Evolutionary conservation across 129 eudicot genomes (phyloP).

Genomic region (Lonicera japonica): DNA sequence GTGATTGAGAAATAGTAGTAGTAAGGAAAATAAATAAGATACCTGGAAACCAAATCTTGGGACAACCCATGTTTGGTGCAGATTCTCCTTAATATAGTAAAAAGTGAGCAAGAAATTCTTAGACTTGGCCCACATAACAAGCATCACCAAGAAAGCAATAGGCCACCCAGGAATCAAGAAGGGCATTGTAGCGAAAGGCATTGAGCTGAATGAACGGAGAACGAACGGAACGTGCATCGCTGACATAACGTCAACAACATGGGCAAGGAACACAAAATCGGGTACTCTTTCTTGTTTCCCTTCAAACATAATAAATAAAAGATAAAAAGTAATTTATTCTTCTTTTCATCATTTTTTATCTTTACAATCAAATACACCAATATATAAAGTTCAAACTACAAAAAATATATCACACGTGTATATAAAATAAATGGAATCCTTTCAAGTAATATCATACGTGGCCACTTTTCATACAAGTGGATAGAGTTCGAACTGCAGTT

Average conservation of each 20-base stretch:
- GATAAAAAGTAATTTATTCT: no score
- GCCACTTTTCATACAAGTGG: no score
- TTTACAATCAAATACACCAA: no score
- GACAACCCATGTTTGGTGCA: conserved; percentile 58
- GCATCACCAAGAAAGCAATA: conserved; percentile 26
- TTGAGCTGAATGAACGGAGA: conserved; percentile 60
- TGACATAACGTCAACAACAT: conserved; percentile 52
- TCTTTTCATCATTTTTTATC: no score
- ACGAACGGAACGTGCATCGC: conserved; percentile 52
- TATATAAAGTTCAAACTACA: no score
- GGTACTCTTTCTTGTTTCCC: conserved; percentile 57
- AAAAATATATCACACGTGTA: no score
- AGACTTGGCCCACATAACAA: conserved; percentile 56
- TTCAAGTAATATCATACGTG: no score
- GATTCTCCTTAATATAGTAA: conserved; percentile 52
- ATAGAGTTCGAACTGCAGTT: no score
- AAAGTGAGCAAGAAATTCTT: conserved; percentile 50
- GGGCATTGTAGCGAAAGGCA: conserved; percentile 40
- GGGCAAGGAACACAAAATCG: conserved; percentile 79
- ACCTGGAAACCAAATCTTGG: conserved; percentile 84
- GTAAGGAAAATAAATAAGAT: not conserved
- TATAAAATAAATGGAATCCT: no score
- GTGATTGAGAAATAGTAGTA: not conserved
- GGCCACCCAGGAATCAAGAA: conserved; percentile 59
- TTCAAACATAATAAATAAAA: conserved; percentile 4